Evolutionary conservation across 1,284 basidiomycete species (phyloP), one percentile per base, ranked within the genome.

Genomic region (Tremellales sp.): DNA sequence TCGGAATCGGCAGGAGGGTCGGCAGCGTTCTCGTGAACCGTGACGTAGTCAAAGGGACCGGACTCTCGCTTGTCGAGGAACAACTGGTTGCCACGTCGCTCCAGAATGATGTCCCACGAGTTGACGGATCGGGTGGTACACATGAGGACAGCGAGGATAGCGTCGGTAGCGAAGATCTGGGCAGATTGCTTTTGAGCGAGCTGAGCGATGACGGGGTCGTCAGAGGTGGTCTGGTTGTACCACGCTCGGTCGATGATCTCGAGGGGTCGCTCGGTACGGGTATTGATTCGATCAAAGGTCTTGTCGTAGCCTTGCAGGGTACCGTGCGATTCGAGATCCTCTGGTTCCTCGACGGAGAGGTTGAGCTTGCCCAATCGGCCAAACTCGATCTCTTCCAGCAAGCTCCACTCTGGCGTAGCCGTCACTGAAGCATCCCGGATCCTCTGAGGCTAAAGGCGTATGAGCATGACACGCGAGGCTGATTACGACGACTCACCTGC

Each of bases 21-120:
- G 5, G 85, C 81, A 4, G 96, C 92, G 72, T 99, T 98, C 78
- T 99, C 96, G 76, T 98, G 98, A 67, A 99, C 96, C 17, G 93
- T 97, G 52, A 97, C 85, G 47, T 87, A 96, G 75, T 99, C 82
- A 71, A 98, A 97, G 1, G 94, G 87, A 48, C 94, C 94, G 26
- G 93, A 93, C 71, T 96, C 92, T 51, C 96, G 88, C 77, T 99
- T 98, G 80, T 99, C 96, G 59, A 99, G 83, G 80, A 90, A 98
- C 22, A 99, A 76, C 72, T 87, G 89, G 77, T 92, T 85, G 36
- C 91, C 92, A 67, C 96, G 89, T 46, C 90, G 85, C 45, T 91
- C 81, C 61, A 98, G 86, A 57, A 98, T 87, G 56, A 99, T 91
- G 72, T 99, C 96, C 96, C 96, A 99, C 22, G 96, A 94, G 76